Conservation (phyloP, 1,284 basidiomycete species). For the Sporisorium reilianum region DNA sequence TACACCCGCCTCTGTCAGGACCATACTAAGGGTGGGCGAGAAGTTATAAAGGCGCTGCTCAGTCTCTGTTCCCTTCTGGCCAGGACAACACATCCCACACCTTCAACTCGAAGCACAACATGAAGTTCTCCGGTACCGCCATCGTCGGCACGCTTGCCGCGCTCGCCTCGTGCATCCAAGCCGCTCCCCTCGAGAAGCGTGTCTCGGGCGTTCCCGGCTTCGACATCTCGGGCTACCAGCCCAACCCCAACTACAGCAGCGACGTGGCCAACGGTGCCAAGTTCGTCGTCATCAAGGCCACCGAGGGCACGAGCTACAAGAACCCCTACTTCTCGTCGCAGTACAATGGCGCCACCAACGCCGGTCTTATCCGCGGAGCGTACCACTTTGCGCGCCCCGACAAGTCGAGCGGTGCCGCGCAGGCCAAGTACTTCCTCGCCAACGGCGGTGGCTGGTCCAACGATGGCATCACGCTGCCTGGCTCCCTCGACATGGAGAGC, state of each 20-base stretch:
- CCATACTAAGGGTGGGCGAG: not conserved
- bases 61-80: not conserved
- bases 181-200: constrained; percentile 45
- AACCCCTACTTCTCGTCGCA: constrained; percentile 72
- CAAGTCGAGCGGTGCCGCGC: constrained; percentile 73
- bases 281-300: constrained; percentile 80
- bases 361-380: constrained; percentile 74
- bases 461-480: constrained; percentile 61
- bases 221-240: constrained; percentile 74
- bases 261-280: constrained; percentile 75
- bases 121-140: constrained; percentile 27
- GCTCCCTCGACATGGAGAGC: constrained; percentile 50
- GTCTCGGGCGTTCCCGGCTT: constrained; percentile 47
- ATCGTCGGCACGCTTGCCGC: constrained; percentile 19
- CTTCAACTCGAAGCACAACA: constrained; percentile 5
- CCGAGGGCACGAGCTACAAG: constrained; percentile 75
- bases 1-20: not conserved
- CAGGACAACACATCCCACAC: not conserved
- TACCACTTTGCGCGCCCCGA: constrained; percentile 75
- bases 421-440: constrained; percentile 76
- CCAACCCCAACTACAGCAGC: constrained; percentile 74
- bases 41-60: constrained; percentile 8
- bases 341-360: constrained; percentile 75
- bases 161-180: constrained; percentile 6
- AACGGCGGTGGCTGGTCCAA: constrained; percentile 73